Evolutionary conservation across 805 yeast species (phyloP).

Genomic region (Wickerhamiella musiphila): DNA sequence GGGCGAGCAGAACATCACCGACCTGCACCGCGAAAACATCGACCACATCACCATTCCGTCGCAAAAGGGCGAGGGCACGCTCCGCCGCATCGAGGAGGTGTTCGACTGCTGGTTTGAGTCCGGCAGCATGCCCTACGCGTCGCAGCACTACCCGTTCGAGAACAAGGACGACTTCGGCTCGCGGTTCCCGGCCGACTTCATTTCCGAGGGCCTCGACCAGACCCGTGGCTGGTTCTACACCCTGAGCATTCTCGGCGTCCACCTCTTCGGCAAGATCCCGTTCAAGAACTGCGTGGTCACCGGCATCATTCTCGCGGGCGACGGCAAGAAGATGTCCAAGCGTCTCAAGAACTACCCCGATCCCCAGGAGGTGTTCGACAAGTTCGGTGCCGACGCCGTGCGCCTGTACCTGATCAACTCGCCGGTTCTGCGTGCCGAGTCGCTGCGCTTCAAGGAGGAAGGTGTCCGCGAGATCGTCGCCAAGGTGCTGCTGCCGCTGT

Average conservation of each 20-base stretch:
- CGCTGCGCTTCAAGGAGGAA: slow-evolving; percentile 92
- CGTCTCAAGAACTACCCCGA: slow-evolving; percentile 96
- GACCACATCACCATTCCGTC: slow-evolving; percentile 92
- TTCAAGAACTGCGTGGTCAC: slow-evolving; percentile 88
- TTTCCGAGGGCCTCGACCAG: slow-evolving; percentile 97
- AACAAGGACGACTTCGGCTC: slow-evolving; percentile 47
- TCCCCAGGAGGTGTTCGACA: slow-evolving; percentile 62
- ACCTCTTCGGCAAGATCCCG: slow-evolving; percentile 80
- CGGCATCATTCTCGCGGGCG: slow-evolving; percentile 93
- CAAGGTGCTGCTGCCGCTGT: slow-evolving; percentile 94
- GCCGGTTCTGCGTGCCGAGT: slow-evolving; percentile 92
- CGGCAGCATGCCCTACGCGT: slow-evolving; percentile 97
- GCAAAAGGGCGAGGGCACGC: slow-evolving; percentile 65
- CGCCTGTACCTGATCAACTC: slow-evolving; percentile 92
- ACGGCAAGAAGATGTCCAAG: slow-evolving; percentile 98
- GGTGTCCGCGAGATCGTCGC: slow-evolving; percentile 97
- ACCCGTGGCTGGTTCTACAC: slow-evolving; percentile 99
- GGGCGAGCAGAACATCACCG: slow-evolving; percentile 67
- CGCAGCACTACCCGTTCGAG: slow-evolving; percentile 94
- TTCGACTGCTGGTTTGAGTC: slow-evolving; percentile 99
- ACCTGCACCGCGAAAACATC: slow-evolving; percentile 83
- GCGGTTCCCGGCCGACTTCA: slow-evolving; percentile 92
- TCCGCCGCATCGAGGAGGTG: slow-evolving; percentile 89
- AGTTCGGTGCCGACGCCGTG: slow-evolving; percentile 95
- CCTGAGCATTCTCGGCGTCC: slow-evolving; percentile 86